phyloP scores from a whole-genome alignment of 1,139 yeast genomes.

The Sugiyamaella paludigena region DNA sequence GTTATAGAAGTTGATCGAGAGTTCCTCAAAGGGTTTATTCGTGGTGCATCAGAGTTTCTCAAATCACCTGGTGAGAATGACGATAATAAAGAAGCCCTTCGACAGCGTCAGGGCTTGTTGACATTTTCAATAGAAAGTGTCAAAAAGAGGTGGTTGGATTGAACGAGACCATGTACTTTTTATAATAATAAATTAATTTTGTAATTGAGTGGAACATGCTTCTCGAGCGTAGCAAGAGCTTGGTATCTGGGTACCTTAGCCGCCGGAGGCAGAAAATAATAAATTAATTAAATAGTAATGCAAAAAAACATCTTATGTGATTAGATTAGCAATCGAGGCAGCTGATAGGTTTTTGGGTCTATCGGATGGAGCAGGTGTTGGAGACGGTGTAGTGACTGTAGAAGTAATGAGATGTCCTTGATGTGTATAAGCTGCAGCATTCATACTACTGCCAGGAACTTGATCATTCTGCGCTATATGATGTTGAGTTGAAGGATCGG shows the following conservation, averaged over 20 bases:
- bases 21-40: conserved; percentile 18
- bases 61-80: neutral
- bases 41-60: conserved; percentile 7
- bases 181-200: conserved; percentile 2
- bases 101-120: conserved; percentile 18
- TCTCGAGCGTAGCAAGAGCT: conserved; percentile 1
- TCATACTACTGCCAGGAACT: neutral
- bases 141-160: conserved; percentile 17
- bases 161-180: neutral
- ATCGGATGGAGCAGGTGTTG: conserved; percentile 1
- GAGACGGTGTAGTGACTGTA: conserved; percentile 1
- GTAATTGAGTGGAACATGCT: neutral
- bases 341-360: neutral
- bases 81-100: conserved; percentile 9
- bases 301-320: neutral
- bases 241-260: too few relatives aligned
- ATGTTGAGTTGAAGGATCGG: too few relatives aligned
- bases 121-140: conserved; percentile 18
- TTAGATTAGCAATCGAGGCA: conserved; percentile 10
- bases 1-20: conserved; percentile 39
- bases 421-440: neutral
- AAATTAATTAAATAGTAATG: neutral
- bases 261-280: neutral
- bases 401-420: neutral
- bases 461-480: too few relatives aligned